Percentiles rank a stretch among this genome's conserved stretches.
Evolutionary conservation across 2,329 filamentous ascomycete species (phyloP).

Genomic region (Onygenales sp.): DNA sequence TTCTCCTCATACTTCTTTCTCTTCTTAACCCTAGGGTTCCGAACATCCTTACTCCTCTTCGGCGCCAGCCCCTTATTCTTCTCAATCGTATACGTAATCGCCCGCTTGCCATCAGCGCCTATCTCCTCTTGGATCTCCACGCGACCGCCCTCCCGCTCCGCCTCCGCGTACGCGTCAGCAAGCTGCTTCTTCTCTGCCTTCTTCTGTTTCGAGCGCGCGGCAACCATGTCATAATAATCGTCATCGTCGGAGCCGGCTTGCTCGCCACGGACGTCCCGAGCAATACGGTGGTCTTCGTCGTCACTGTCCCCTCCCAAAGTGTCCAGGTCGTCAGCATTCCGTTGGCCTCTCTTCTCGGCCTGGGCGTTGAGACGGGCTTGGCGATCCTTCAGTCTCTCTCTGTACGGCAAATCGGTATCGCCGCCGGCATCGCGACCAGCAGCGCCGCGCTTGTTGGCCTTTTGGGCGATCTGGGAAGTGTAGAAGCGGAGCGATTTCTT

Average conservation of each 20-base stretch:
- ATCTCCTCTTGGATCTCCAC: slow-evolving; percentile 59
- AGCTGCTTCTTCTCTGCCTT: slow-evolving; percentile 69
- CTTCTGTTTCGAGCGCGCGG: slow-evolving; percentile 43
- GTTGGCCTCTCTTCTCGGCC: slow-evolving; percentile 71
- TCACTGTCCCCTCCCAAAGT: slow-evolving; percentile 64
- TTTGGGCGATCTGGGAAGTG: slow-evolving; percentile 93
- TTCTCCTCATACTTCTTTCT: slow-evolving; percentile 91
- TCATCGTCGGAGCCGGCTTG: slow-evolving; percentile 34
- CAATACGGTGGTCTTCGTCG: slow-evolving; percentile 49
- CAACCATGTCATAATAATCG: slow-evolving; percentile 80
- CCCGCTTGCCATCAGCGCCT: slow-evolving; percentile 77
- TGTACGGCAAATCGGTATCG: slow-evolving; percentile 59
- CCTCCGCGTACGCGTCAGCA: slow-evolving; percentile 46
- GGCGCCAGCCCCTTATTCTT: slow-evolving; percentile 96
- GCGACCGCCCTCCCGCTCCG: slow-evolving; percentile 47
- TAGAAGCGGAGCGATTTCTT: slow-evolving; percentile 96
- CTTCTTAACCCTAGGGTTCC: slow-evolving; percentile 97
- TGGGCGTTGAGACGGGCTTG: slow-evolving; percentile 81
- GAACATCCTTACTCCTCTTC: slow-evolving; percentile 82
- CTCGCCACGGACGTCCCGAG: slow-evolving; percentile 38
- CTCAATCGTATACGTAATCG: slow-evolving; percentile 86
- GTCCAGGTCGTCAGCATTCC: slow-evolving; percentile 51
- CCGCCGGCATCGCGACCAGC: slow-evolving; percentile 54
- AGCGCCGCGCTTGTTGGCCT: slow-evolving; percentile 66
- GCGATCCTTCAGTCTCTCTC: slow-evolving; percentile 78